A percentile compares a stretch with the other conserved stretches of the same genome.
phyloP scores from a whole-genome alignment of 2,329 filamentous ascomycete genomes.

The Plectosphaerella plurivora region DNA sequence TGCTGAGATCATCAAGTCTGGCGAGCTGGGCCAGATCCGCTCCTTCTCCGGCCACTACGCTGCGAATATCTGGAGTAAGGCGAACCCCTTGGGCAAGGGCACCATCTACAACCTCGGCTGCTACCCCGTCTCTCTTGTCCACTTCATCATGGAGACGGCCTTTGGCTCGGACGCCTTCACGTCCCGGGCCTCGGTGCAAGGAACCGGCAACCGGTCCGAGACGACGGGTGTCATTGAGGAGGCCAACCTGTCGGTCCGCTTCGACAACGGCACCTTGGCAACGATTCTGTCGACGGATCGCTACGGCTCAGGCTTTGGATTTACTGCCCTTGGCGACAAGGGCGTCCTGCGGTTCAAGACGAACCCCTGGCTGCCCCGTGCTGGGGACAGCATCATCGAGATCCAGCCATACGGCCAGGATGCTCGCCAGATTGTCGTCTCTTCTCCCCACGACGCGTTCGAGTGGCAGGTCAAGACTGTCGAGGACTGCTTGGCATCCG shows the following conservation, averaged over 20 bases:
- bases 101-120: constrained; percentile 23
- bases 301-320: constrained; percentile 19
- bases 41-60: constrained; percentile 19
- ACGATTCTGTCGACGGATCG: constrained; percentile 20
- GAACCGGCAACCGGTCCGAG: constrained; percentile 15
- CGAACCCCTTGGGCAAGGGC: constrained; percentile 20
- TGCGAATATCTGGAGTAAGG: constrained; percentile 19
- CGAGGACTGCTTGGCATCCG: constrained; percentile 14
- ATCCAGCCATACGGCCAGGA: constrained; percentile 15
- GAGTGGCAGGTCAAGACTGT: constrained; percentile 17
- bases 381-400: constrained; percentile 17
- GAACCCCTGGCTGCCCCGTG: constrained; percentile 20
- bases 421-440: constrained; percentile 14
- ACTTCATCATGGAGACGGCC: constrained; percentile 18
- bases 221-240: constrained; percentile 15
- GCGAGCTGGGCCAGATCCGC: constrained; percentile 14
- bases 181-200: constrained; percentile 10
- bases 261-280: constrained; percentile 16
- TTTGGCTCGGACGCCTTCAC: constrained; percentile 14
- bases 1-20: constrained; percentile 15
- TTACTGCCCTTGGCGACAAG: constrained; percentile 17
- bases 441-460: constrained; percentile 16
- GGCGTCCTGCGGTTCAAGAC: constrained; percentile 17
- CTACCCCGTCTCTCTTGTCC: constrained; percentile 20
- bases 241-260: constrained; percentile 15